Evolutionary conservation across 1,284 basidiomycete genomes (phyloP), one percentile per base, ranked within the genome.

Genomic region (Ceratobasidium sp.): DNA sequence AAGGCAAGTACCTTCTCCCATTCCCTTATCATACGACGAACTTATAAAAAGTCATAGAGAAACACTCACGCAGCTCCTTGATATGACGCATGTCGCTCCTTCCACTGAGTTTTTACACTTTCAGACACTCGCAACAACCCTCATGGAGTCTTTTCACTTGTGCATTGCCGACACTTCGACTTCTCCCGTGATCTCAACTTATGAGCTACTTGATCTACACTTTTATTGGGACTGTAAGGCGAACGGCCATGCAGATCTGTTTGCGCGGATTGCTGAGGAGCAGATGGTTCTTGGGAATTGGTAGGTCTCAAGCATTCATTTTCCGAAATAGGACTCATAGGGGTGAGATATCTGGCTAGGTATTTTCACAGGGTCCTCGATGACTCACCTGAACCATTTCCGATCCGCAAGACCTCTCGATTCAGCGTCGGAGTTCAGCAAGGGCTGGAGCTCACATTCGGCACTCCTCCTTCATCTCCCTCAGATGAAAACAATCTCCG

Each of bases 351-450:
- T 36, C 31, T 45, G 9, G 11, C 8, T 74, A 93, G 92, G 92
- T 90, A 92, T 80, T 93, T 93, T 77, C 91, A 93, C 80, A 87
- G 91, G 53, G 85, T 88, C 0, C 91, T 90, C 19, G 24, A 9
- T 36, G 53, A 48, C 8, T 22, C 66, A 77, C 48, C 81, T 47
- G 86, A 83, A 57, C 76, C 80, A 6, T 86, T 29, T 22, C 57
- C 53, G 24, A 33, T 60, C 51, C 45, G 44, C 87, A 1, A 85
- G 84, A 51, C 77, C 83, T 11, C 84, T 1, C 86, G 85, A 1
- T 93, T 91, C 80, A 83, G 91, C 79, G 87, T 87, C 17, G 92
- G 91, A 1, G 88, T 89, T 5, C 87, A 91, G 48, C 93, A 93
- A 82, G 92, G 91, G 0, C 83, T 93, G 33, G 91, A 93, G 80